Conservation (phyloP, 2,329 filamentous ascomycete species). For the Cordyceps tenuipes region DNA sequence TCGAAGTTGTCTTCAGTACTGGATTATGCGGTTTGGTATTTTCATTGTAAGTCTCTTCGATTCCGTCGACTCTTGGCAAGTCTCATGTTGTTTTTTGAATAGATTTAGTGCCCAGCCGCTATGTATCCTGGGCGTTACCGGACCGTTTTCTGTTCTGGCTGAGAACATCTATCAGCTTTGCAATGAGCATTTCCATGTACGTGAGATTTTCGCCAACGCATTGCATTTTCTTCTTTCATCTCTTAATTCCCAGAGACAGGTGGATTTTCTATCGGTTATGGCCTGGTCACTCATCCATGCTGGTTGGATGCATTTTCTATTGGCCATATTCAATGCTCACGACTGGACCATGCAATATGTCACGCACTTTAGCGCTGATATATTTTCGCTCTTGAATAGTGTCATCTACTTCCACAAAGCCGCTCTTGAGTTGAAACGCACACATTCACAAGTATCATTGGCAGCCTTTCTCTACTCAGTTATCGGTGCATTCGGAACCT, state of each 20-base stretch:
- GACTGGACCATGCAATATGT: constrained; percentile 66
- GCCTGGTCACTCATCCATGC: constrained; percentile 59
- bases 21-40: constrained; percentile 57
- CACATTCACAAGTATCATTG: constrained; percentile 46
- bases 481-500: constrained; percentile 56
- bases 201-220: constrained; percentile 7
- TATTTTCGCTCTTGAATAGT: constrained; percentile 58
- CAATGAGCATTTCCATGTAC: constrained; percentile 43
- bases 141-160: constrained; percentile 58
- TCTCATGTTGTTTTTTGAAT: neutral
- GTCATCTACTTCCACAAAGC: constrained; percentile 64
- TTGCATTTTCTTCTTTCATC: neutral
- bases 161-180: constrained; percentile 57
- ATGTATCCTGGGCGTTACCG: constrained; percentile 58
- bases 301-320: constrained; percentile 55
- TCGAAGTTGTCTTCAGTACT: constrained; percentile 59
- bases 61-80: neutral
- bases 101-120: constrained; percentile 52
- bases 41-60: constrained; percentile 36
- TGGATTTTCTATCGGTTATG: constrained; percentile 58
- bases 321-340: constrained; percentile 59
- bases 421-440: constrained; percentile 53
- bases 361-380: constrained; percentile 57
- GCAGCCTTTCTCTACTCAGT: constrained; percentile 58
- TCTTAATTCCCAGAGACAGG: constrained; percentile 22